These are phyloP conservation scores for Penicillium soppii DNA, from an alignment of 495 filamentous ascomycete species.

Conservation along the genomic window DNA sequence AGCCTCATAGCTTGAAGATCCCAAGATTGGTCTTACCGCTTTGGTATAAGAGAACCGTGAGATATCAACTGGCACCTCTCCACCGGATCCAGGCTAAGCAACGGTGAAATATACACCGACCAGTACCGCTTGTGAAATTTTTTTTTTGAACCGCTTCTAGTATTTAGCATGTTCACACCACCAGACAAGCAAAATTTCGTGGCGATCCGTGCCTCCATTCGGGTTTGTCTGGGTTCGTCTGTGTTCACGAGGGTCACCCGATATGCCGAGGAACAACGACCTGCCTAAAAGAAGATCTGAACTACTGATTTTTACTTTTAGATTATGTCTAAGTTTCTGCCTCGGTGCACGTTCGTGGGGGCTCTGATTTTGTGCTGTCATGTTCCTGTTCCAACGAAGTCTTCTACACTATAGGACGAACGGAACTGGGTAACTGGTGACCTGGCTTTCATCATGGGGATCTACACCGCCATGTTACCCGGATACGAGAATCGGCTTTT, in stretches of 20 bases:
- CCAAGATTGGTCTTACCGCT: no score
- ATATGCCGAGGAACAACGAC: conserved; percentile 21
- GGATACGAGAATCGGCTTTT: not conserved
- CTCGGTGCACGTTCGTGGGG: conserved; percentile 1
- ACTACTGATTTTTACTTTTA: not conserved
- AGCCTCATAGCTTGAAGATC: no score
- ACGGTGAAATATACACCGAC: not conserved
- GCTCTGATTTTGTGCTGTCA: not conserved
- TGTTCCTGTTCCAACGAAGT: not conserved
- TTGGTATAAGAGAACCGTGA: not conserved
- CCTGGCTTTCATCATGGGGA: conserved; percentile 6
- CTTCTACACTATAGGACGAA: not conserved
- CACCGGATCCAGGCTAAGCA: not conserved
- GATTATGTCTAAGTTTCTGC: not conserved
- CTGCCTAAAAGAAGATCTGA: not conserved
- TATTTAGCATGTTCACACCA: not conserved
- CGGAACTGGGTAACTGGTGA: conserved; percentile 3
- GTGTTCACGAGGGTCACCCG: conserved; percentile 19
- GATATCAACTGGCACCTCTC: not conserved
- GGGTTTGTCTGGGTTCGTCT: conserved; percentile 3
- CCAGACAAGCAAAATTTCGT: not conserved
- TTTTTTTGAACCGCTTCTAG: not conserved
- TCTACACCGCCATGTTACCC: conserved; percentile 1
- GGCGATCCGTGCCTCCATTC: conserved; percentile 7
- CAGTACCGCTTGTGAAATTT: not conserved